These are phyloP conservation scores for Alloteropsis semialata DNA, from an alignment of 176 grass and related monocot genomes.

Conservation along the genomic window DNA sequence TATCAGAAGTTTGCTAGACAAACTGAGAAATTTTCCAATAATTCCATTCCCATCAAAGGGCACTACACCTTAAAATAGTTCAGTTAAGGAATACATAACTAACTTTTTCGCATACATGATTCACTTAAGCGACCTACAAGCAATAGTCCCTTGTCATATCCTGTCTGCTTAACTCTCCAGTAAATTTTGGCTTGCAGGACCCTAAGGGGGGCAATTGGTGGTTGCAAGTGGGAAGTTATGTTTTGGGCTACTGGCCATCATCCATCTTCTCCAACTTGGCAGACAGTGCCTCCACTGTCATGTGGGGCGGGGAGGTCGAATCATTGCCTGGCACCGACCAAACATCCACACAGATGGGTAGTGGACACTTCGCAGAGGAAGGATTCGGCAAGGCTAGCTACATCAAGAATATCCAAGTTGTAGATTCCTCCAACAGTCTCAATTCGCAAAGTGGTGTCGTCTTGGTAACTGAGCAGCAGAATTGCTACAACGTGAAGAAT, in stretches of 20 bases:
- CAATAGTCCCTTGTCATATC: neutral
- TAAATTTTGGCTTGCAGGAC: slow-evolving; percentile 31
- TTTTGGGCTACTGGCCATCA: slow-evolving; percentile 51
- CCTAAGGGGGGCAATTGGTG: slow-evolving; percentile 48
- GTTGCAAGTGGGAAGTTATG: slow-evolving; percentile 33
- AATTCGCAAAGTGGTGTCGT: slow-evolving; percentile 16
- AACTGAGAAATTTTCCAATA: no score
- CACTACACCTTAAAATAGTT: no score
- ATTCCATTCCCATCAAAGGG: no score
- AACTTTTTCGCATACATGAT: no score
- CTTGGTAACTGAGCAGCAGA: slow-evolving; percentile 8
- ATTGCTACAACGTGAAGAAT: slow-evolving; percentile 40
- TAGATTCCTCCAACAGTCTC: slow-evolving; percentile 35
- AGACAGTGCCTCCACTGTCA: slow-evolving; percentile 36
- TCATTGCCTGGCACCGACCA: slow-evolving; percentile 23
- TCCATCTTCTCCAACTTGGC: slow-evolving; percentile 40
- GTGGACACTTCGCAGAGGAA: slow-evolving; percentile 49
- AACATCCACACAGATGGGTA: slow-evolving; percentile 47
- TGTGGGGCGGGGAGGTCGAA: slow-evolving; percentile 50
- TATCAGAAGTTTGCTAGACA: no score
- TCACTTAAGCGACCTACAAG: neutral
- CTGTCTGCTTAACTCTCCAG: neutral
- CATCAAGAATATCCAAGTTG: slow-evolving; percentile 53
- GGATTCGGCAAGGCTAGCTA: slow-evolving; percentile 47
- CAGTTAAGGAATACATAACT: no score